Base-by-base conservation (phyloP, 2,329 filamentous ascomycete species). In the Pyricularia pennisetigena region DNA sequence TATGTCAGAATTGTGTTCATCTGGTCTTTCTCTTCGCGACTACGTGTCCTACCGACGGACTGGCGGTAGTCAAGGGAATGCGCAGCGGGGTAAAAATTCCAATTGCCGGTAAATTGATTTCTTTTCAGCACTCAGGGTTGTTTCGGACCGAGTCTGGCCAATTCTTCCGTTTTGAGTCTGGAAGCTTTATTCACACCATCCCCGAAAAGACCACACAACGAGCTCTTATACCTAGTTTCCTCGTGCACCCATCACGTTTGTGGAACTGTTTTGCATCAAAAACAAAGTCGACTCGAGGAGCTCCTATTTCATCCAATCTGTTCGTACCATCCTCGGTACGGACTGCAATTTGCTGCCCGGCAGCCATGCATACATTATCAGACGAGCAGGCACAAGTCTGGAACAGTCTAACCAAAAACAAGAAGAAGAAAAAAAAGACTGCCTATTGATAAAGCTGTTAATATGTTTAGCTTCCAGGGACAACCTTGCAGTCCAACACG, bases 401-500 rank as follows among this genome's bases (percentile, higher is more conserved):
- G 62, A 61, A 26, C 57, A 61, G 57, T 61, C 57, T 61, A 61
- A 24, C 57, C 57, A 10, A 61, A 61, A 59, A 10, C n/a, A 16
- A 20, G n/a, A n/a, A n/a, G n/a, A 9, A 20, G 16, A 57, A 23
- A 57, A 24, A 4, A 7, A 59, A 3, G 54, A n/a, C 20, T n/a
- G 54, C n/a, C 20, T 12, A 61, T 26, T 23, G 28, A 61, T 5
- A 26, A 61, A 24, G 24, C n/a, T n/a, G 8, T 23, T 26, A 12
- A 24, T 9, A 49, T 20, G 12, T 65, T 49, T 73, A 85, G 69
- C 80, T 84, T 23, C 80, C 80, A 30, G 78, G 70, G 4, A 75
- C 78, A n/a, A 85, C 80, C 76, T 82, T 83, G 77, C 79, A 81
- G 73, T 86, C 85, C 66, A 87, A 69, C 3, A 87, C 85, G 0